Evolutionary conservation across 2,329 filamentous ascomycete species (phyloP).

Genomic region (Elsinoe perseae): DNA sequence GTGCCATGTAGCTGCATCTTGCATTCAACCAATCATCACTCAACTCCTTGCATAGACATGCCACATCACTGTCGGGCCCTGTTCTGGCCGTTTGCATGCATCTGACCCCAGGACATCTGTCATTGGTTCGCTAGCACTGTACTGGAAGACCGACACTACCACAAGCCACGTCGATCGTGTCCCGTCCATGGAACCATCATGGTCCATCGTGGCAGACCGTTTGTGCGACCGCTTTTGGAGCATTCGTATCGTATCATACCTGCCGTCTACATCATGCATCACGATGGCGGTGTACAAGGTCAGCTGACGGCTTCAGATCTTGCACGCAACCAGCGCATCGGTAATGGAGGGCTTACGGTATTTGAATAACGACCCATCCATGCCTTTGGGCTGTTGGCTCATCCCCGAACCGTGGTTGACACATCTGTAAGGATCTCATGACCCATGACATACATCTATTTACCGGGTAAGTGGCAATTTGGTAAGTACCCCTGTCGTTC

Average conservation of each 20-base stretch:
- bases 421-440: background rate
- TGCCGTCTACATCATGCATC: background rate
- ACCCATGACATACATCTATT: background rate
- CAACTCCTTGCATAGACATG: background rate
- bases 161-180: constrained; percentile 14
- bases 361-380: background rate
- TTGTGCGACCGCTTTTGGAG: constrained; percentile 1
- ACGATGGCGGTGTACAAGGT: background rate
- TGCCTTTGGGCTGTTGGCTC: background rate
- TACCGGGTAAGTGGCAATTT: background rate
- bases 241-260: background rate
- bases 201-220: constrained; percentile 2
- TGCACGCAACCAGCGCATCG: background rate
- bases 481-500: background rate
- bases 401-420: background rate
- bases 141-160: background rate
- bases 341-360: constrained; percentile 3
- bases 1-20: background rate
- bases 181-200: constrained; percentile 4
- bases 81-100: constrained; percentile 6
- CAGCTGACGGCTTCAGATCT: background rate
- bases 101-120: background rate
- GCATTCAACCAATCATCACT: background rate
- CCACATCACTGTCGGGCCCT: background rate
- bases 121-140: constrained; percentile 7